Conservation (phyloP, 495 filamentous ascomycete species). For the Penicillium simplicissimum region DNA sequence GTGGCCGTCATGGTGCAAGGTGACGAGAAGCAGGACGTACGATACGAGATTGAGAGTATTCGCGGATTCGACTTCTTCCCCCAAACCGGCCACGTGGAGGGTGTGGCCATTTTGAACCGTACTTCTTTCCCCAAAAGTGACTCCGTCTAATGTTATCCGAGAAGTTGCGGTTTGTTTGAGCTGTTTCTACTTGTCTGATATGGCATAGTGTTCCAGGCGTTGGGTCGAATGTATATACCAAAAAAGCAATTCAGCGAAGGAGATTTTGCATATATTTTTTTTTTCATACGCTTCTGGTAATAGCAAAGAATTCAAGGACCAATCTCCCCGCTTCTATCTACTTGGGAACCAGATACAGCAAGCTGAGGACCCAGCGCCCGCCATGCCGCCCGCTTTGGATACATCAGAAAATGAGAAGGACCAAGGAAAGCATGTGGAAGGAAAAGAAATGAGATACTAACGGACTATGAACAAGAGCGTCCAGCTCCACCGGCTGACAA, state of each 20-base stretch:
- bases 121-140: conserved; percentile 23
- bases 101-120: conserved; percentile 75
- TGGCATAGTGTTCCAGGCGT: conserved; percentile 5
- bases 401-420: conserved; percentile 11
- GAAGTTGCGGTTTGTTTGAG: background rate
- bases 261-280: conserved; percentile 18
- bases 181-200: background rate
- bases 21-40: conserved; percentile 47
- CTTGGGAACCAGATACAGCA: conserved; percentile 21
- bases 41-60: conserved; percentile 89
- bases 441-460: conserved; percentile 29
- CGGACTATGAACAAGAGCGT: conserved; percentile 36
- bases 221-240: conserved; percentile 2
- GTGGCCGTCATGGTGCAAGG: conserved; percentile 80
- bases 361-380: conserved; percentile 22
- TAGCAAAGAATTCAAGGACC: conserved; percentile 12
- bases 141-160: background rate
- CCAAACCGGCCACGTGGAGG: conserved; percentile 95
- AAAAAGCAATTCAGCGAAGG: conserved; percentile 1
- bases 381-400: conserved; percentile 23
- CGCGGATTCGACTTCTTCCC: conserved; percentile 97
- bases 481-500: conserved; percentile 30
- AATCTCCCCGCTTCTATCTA: conserved; percentile 21
- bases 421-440: conserved; percentile 7
- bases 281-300: conserved; percentile 19